These are phyloP conservation scores for Apostasia ramifera DNA, from an alignment of 106 monocot genomes.

Conservation along the genomic window DNA sequence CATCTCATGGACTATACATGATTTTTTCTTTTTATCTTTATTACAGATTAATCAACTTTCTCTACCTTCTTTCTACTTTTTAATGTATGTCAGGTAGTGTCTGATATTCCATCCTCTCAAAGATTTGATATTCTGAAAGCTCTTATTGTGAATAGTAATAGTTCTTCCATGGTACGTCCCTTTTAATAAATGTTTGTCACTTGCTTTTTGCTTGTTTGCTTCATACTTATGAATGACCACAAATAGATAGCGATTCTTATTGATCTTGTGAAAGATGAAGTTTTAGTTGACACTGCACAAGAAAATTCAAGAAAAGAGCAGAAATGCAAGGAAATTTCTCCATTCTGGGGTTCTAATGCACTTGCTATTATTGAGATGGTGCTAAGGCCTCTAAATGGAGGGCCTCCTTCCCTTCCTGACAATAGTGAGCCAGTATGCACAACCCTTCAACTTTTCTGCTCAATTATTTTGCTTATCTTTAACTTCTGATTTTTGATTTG, in stretches of 20 bases:
- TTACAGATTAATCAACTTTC: background rate
- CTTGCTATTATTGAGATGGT: slow-evolving; percentile 72
- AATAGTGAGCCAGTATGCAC: slow-evolving; percentile 57
- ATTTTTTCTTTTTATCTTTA: slow-evolving; percentile 6
- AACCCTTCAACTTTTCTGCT: background rate
- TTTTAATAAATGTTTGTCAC: background rate
- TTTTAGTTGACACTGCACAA: slow-evolving; percentile 19
- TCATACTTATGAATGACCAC: background rate
- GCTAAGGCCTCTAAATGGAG: slow-evolving; percentile 77
- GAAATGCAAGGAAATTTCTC: slow-evolving; percentile 7
- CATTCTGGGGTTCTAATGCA: slow-evolving; percentile 37
- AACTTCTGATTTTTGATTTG: too few relatives aligned
- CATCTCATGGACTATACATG: background rate
- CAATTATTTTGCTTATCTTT: background rate
- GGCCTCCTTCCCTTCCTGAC: slow-evolving; percentile 84
- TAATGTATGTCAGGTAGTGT: slow-evolving; percentile 53
- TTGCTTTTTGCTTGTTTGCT: background rate
- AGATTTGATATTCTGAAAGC: slow-evolving; percentile 66
- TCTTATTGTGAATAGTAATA: slow-evolving; percentile 57
- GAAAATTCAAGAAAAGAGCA: slow-evolving; percentile 1
- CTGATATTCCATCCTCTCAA: slow-evolving; percentile 50
- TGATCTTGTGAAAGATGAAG: slow-evolving; percentile 63
- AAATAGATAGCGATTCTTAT: slow-evolving; percentile 74
- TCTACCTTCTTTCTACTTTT: background rate
- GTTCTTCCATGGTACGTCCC: slow-evolving; percentile 67